Evolutionary conservation across 2,329 filamentous ascomycete species (phyloP).

Genomic region (Cadophora luteo-olivacea): DNA sequence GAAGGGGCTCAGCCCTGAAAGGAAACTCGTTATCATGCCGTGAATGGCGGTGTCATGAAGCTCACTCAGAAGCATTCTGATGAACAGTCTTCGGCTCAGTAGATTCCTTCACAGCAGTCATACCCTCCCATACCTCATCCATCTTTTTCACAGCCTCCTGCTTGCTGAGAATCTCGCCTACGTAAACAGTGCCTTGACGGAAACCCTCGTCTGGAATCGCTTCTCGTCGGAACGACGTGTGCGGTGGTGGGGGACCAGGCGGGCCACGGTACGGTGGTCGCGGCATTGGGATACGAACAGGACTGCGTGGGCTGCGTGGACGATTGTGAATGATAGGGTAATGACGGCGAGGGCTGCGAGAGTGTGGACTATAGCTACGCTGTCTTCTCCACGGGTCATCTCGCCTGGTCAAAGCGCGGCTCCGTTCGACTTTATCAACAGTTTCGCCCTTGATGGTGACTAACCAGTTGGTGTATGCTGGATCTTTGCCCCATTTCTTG

Average conservation of each 20-base stretch:
- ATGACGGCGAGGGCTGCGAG: conserved; percentile 1
- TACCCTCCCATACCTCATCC: conserved; percentile 26
- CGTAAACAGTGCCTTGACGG: conserved; percentile 21
- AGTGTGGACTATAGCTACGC: conserved; percentile 10
- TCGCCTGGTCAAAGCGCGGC: conserved; percentile 12
- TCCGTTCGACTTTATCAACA: conserved; percentile 25
- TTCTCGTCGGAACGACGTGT: neutral
- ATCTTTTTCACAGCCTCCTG: conserved; percentile 29
- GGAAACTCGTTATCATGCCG: conserved; percentile 8
- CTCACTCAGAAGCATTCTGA: neutral
- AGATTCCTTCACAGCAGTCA: conserved; percentile 15
- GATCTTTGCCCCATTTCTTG: conserved; percentile 31
- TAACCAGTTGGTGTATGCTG: conserved; percentile 24
- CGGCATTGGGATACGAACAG: neutral
- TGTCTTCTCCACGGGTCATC: conserved; percentile 24
- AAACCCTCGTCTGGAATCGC: conserved; percentile 20
- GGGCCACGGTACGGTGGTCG: conserved; percentile 10
- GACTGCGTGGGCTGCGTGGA: neutral
- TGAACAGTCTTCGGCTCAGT: neutral
- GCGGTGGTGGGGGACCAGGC: neutral
- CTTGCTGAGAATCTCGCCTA: conserved; percentile 26
- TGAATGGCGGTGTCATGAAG: neutral
- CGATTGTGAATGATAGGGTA: neutral
- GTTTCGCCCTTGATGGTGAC: conserved; percentile 30
- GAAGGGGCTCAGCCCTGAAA: neutral